Evolutionary conservation across 805 yeast genomes (phyloP).

Genomic region (Komagataella populi): DNA sequence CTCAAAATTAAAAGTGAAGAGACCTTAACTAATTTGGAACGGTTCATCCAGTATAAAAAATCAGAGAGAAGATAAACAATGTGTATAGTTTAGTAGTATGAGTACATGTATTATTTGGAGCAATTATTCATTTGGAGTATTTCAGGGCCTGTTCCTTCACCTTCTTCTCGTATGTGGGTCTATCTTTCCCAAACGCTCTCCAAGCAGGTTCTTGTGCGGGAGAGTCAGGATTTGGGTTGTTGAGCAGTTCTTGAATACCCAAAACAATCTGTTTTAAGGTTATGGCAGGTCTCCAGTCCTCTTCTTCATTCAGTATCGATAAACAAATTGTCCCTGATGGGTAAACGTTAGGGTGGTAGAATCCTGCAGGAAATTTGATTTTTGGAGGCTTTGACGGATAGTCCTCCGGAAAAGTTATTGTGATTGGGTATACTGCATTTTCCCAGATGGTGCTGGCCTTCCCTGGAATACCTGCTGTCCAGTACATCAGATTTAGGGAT

Average conservation of each 20-base stretch:
- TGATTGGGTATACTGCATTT: constrained; percentile 78
- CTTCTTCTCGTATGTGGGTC: constrained; percentile 54
- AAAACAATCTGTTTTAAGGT: constrained; percentile 78
- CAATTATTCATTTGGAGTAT: constrained; percentile 27
- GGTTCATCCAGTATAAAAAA: constrained; percentile 69
- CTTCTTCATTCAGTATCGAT: constrained; percentile 84
- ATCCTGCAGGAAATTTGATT: constrained; percentile 76
- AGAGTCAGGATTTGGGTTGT: constrained; percentile 84
- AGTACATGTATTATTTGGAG: not conserved
- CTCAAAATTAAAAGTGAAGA: constrained; percentile 57
- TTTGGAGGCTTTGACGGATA: constrained; percentile 97
- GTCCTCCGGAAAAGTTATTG: constrained; percentile 75
- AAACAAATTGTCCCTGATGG: constrained; percentile 96
- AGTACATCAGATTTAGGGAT: constrained; percentile 63
- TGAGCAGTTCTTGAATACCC: constrained; percentile 86
- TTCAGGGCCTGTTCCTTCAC: constrained; percentile 71
- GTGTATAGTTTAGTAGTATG: not conserved
- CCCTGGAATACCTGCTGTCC: constrained; percentile 97
- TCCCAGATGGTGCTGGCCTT: constrained; percentile 79
- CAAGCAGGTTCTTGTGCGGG: constrained; percentile 98
- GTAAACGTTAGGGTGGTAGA: constrained; percentile 94
- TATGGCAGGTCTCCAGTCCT: constrained; percentile 97
- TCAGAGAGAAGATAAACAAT: constrained; percentile 19
- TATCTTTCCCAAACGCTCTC: constrained; percentile 68
- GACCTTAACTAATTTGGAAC: constrained; percentile 46